Evolutionary conservation across 2,329 filamentous ascomycete genomes (phyloP), one percentile per base, ranked within the genome.

Genomic region (Mariannaea sp.): DNA sequence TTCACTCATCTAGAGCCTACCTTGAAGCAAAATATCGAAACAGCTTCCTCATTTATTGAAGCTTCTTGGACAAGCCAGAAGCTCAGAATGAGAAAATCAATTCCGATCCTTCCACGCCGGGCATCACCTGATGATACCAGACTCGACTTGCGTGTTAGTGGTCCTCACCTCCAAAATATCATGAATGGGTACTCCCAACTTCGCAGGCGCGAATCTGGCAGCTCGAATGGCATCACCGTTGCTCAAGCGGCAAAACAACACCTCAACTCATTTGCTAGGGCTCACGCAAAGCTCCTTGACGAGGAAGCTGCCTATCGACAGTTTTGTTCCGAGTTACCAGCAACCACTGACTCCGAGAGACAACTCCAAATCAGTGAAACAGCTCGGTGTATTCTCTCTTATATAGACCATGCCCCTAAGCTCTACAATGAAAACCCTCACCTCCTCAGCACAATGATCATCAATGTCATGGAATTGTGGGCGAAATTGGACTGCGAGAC

Each of bases 381-480:
- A 8, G 55, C 51, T 8, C 5, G 7, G 17, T 33, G 49, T 2
- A 52, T 63, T 22, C 38, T 38, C 1, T 26, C 49, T 2, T 65
- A 65, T 39, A 36, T 65, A 7, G 16, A 30, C 1, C 35, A 48
- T 5, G 49, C 58, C 7, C 44, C 26, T 7, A 14, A 27, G 19
- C 26, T 32, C n/a, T 63, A 63, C 7, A 16, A 47, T 3, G 36
- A 53, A 12, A 61, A 55, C 16, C 57, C 59, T 1, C 57, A 64
- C 19, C 56, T 65, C 22, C 57, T 59, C 9, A 66, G 63, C 7
- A 48, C 45, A 4, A 38, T 65, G 47, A 60, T 65, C 2, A 39
- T 65, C 12, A 57, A 51, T 9, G 36, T 65, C 35, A 65, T 65
- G 63, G 63, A 61, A 10, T 53, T 65, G 3, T 65, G 63, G 63